Evolutionary conservation across 768 basidiomycete genomes (phyloP).

Genomic region (Pilatotrama ljubarskyi): DNA sequence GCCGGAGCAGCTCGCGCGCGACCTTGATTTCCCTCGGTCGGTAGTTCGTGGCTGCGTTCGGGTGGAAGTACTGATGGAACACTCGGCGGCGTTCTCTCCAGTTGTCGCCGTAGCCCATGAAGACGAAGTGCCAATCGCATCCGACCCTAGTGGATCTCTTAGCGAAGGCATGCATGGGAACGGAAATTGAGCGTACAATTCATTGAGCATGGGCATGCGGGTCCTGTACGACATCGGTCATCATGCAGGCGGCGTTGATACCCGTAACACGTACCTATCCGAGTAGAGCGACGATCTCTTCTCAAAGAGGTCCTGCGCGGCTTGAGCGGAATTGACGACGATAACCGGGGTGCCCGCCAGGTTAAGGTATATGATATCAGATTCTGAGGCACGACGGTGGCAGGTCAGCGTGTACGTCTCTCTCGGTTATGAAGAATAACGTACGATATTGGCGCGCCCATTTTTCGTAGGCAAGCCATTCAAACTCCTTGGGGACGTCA

Average conservation of each 20-base stretch:
- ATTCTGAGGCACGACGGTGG: constrained; percentile 15
- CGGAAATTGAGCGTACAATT: constrained; percentile 22
- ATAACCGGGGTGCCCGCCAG: constrained; percentile 28
- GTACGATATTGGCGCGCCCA: constrained; percentile 22
- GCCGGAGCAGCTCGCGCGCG: constrained; percentile 34
- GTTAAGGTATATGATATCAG: constrained; percentile 29
- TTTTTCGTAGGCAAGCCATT: constrained; percentile 23
- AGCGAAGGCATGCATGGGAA: constrained; percentile 1
- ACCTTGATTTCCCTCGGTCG: constrained; percentile 34
- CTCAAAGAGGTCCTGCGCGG: constrained; percentile 33
- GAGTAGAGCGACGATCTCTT: constrained; percentile 34
- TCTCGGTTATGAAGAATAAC: neutral
- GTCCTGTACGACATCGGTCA: constrained; percentile 7
- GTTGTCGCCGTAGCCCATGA: constrained; percentile 42
- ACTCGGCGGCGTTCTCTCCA: constrained; percentile 45
- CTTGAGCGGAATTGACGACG: constrained; percentile 31
- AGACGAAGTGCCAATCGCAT: constrained; percentile 41
- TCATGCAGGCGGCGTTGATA: neutral
- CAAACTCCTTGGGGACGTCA: constrained; percentile 25
- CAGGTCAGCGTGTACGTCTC: neutral
- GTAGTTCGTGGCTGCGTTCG: constrained; percentile 34
- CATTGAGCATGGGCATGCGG: constrained; percentile 30
- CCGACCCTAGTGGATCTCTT: constrained; percentile 37
- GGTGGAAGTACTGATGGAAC: constrained; percentile 44
- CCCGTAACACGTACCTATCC: constrained; percentile 26